Percentiles rank a stretch among this genome's conserved stretches.
These are phyloP conservation scores for Rubus idaeus DNA, from an alignment of 306 rosid species.

Conservation along the genomic window DNA sequence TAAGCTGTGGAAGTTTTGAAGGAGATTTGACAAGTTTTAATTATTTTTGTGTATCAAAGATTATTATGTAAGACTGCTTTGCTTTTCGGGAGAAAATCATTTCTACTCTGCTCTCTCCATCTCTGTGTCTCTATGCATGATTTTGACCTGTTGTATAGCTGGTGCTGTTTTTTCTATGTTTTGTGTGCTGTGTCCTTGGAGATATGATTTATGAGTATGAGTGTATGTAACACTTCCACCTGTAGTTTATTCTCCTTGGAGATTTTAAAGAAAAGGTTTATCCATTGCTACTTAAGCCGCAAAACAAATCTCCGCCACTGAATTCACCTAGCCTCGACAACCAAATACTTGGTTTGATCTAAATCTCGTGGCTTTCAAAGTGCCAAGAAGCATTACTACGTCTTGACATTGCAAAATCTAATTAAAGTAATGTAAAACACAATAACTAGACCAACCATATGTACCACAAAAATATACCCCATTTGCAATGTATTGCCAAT, in stretches of 20 bases:
- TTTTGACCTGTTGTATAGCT: not conserved
- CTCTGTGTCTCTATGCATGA: not conserved
- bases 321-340: not conserved
- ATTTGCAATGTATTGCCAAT: not conserved
- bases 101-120: not conserved
- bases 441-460: not conserved
- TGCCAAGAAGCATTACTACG: not conserved
- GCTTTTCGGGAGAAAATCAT: not conserved
- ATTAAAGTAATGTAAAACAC: not conserved
- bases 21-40: constrained; percentile 9
- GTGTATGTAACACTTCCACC: not conserved
- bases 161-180: not conserved
- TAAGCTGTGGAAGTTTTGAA: constrained; percentile 28
- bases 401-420: not conserved
- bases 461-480: constrained; percentile 2
- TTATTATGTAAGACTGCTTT: not conserved
- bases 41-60: not conserved
- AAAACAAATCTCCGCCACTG: not conserved
- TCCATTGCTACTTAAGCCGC: not conserved
- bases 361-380: constrained; percentile 23
- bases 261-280: not conserved
- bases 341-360: constrained; percentile 16
- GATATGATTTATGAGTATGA: not conserved
- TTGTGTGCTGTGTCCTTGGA: not conserved
- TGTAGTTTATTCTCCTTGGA: not conserved